Evolutionary conservation across 2,329 filamentous ascomycete species (phyloP), one percentile per base, ranked within the genome.

Genomic region (Dendrostoma leiphaemia): DNA sequence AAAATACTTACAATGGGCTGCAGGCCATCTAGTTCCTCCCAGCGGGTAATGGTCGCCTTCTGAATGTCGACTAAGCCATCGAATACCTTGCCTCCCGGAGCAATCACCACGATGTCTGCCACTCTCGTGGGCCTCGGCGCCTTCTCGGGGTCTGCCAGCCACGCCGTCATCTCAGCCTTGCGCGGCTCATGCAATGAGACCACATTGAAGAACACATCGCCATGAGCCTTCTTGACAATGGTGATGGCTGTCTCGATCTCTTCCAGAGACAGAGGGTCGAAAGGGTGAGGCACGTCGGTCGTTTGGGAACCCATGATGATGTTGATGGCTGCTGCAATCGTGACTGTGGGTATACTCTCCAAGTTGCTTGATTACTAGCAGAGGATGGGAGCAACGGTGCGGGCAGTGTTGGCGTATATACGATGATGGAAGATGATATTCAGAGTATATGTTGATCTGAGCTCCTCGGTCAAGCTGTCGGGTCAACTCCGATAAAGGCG

Each of bases 91-190:
- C 90, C 90, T 6, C 85, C 88, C 2, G 84, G 82, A 1, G 84
- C 88, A 69, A 96, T 92, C 21, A 86, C 90, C 4, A 96, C 90
- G 1, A 94, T 80, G 69, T 96, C 91, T 8, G 91, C 91, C 6
- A 91, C 75, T 64, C 91, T 83, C 31, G 78, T 71, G 10, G 91
- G 91, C 41, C 83, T 78, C 1, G 84, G 78, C 0, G 77, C 73
- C 9, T 76, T 78, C 19, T 82, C 72, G 1, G 88, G 84, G 54
- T 84, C 78, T 46, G 80, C 84, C 12, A 96, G 72, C 90, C 90
- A 96, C 56, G 80, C 82, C 67, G 85, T 77, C 89, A 96, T 91
- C 63, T 91, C 85, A 43, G 80, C 84, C 77, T 96, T 96, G 60
- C 87, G 87, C 46, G 91, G 91, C 76, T 96, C 91, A 64, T 85